Percentiles rank a stretch among this genome's conserved stretches.
Evolutionary conservation across 1,284 basidiomycete genomes (phyloP).

Genomic region (Tilletia setariae): DNA sequence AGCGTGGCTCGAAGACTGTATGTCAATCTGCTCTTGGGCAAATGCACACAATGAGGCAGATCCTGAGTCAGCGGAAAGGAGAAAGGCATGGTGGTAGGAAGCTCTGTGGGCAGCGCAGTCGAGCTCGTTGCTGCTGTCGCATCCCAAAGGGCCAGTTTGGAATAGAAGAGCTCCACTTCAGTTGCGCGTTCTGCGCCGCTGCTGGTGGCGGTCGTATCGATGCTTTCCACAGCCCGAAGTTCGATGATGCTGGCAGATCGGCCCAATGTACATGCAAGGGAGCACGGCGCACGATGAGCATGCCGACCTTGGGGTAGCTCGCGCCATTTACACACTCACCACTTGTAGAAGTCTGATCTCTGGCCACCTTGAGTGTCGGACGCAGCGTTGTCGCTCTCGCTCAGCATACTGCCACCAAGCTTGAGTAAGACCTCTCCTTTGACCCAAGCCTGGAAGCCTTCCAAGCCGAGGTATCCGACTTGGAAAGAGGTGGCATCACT

Average conservation of each 20-base stretch:
- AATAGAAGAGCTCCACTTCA: constrained; percentile 35
- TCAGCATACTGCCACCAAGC: constrained; percentile 20
- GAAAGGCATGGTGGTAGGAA: constrained; percentile 45
- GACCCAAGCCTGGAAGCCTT: constrained; percentile 41
- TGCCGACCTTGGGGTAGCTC: too few relatives aligned
- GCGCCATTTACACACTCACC: neutral
- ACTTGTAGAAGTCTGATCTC: constrained; percentile 1
- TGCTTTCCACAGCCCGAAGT: constrained; percentile 9
- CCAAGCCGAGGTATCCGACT: constrained; percentile 47
- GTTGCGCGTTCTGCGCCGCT: neutral
- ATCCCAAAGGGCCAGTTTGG: constrained; percentile 37
- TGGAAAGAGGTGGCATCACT: constrained; percentile 50
- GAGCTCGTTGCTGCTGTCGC: constrained; percentile 23
- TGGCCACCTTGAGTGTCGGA: too few relatives aligned
- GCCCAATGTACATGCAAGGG: too few relatives aligned
- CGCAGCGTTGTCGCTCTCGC: too few relatives aligned
- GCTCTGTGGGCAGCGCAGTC: constrained; percentile 17
- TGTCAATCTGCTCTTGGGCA: constrained; percentile 34
- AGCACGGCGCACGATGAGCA: too few relatives aligned
- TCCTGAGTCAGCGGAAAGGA: constrained; percentile 45
- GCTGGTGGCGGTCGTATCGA: neutral
- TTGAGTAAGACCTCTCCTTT: constrained; percentile 52
- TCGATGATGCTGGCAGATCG: constrained; percentile 13
- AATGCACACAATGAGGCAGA: constrained; percentile 51
- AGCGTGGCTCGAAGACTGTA: constrained; percentile 42